A percentile compares a stretch with the other conserved stretches of the same genome.
Evolutionary conservation across 2,329 filamentous ascomycete species (phyloP).

Genomic region (Ophiostoma pallidulum): DNA sequence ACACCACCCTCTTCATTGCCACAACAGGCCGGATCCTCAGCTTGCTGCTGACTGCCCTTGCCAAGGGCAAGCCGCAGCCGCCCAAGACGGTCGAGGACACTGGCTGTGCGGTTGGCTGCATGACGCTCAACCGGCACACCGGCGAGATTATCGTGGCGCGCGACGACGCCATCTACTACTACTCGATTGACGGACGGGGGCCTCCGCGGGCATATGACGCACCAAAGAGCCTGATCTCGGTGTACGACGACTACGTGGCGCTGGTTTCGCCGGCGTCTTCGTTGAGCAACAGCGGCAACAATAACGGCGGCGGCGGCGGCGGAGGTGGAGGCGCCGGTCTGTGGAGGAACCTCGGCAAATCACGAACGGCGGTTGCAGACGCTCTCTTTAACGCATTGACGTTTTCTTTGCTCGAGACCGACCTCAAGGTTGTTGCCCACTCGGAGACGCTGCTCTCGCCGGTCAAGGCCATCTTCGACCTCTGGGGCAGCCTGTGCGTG

Average conservation of each 20-base stretch:
- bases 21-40: slow-evolving; percentile 84
- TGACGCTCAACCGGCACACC: slow-evolving; percentile 72
- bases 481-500: slow-evolving; percentile 90
- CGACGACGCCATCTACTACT: slow-evolving; percentile 93
- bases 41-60: slow-evolving; percentile 74
- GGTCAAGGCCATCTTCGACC: slow-evolving; percentile 68
- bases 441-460: slow-evolving; percentile 76
- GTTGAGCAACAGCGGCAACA: slow-evolving; percentile 23
- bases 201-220: slow-evolving; percentile 87
- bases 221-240: slow-evolving; percentile 70
- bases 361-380: slow-evolving; percentile 58
- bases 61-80: slow-evolving; percentile 80
- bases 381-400: slow-evolving; percentile 78
- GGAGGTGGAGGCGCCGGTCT: slow-evolving; percentile 40
- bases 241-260: slow-evolving; percentile 78
- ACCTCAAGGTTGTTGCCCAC: slow-evolving; percentile 81
- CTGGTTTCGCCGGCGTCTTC: slow-evolving; percentile 66
- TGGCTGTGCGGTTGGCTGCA: slow-evolving; percentile 89
- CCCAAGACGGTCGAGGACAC: slow-evolving; percentile 81
- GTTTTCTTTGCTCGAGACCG: slow-evolving; percentile 85
- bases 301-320: background rate
- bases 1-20: slow-evolving; percentile 81
- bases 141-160: slow-evolving; percentile 86
- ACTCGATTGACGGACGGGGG: slow-evolving; percentile 73
- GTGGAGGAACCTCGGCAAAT: slow-evolving; percentile 61